Evolutionary conservation across 2,329 filamentous ascomycete species (phyloP).

Genomic region (Pestalotiopsis sp.): DNA sequence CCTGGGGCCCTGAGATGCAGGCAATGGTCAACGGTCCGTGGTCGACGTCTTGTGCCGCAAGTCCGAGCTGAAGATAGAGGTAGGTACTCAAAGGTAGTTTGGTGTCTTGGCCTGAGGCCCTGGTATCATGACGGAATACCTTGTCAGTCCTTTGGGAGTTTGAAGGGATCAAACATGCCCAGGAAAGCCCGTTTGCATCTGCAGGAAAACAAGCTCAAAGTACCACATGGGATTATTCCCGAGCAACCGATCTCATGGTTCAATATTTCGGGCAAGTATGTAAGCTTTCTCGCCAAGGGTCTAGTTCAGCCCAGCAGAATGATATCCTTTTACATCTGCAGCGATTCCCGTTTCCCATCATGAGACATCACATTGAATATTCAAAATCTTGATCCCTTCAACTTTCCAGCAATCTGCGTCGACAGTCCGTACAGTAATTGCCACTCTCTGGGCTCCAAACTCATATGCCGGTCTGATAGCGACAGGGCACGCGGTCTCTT

Average conservation of each 20-base stretch:
- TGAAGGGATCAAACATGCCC: conserved; percentile 1
- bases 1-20: neutral
- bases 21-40: neutral
- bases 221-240: neutral
- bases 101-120: neutral
- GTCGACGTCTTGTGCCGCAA: neutral
- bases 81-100: neutral
- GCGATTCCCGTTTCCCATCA: too few relatives aligned
- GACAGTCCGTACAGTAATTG: neutral
- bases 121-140: neutral
- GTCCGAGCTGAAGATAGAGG: neutral
- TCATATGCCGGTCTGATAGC: neutral
- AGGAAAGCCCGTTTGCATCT: neutral
- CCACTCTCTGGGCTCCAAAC: neutral
- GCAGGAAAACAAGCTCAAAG: neutral
- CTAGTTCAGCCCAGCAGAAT: neutral
- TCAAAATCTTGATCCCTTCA: too few relatives aligned
- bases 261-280: neutral
- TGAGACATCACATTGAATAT: too few relatives aligned
- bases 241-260: neutral
- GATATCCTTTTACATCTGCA: neutral
- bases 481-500: conserved; percentile 1
- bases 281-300: conserved; percentile 16
- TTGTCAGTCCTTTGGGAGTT: neutral
- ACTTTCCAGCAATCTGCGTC: too few relatives aligned